Conservation (phyloP, 306 rosid species). For the Herpetospermum pedunculosum region DNA sequence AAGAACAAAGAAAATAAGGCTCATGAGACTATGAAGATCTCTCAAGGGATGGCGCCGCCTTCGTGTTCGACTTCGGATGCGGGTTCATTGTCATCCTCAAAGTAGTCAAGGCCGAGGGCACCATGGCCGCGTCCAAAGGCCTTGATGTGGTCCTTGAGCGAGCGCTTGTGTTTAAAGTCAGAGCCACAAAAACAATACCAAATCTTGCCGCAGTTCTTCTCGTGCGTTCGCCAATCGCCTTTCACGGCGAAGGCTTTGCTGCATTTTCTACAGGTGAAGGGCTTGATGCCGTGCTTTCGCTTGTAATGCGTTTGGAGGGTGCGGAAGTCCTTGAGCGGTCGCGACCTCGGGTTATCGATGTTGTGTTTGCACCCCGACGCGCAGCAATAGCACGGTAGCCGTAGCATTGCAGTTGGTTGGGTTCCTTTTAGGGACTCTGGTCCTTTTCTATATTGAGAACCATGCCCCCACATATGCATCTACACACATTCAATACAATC, state of each 20-base stretch:
- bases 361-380: conserved; percentile 53
- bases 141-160: conserved; percentile 50
- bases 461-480: conserved; percentile 91
- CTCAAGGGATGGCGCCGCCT: too few relatives aligned
- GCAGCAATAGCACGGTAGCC: conserved; percentile 62
- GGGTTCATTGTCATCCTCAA: conserved; percentile 44
- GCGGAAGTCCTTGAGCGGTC: conserved; percentile 54
- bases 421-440: conserved; percentile 51
- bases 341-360: conserved; percentile 49
- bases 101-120: conserved; percentile 21
- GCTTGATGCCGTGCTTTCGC: conserved; percentile 57
- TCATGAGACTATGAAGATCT: too few relatives aligned
- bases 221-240: conserved; percentile 69
- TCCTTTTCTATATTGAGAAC: conserved; percentile 62
- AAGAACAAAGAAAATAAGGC: too few relatives aligned
- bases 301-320: conserved; percentile 63
- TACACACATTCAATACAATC: not conserved
- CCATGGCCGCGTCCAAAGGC: conserved; percentile 58
- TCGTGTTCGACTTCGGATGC: conserved; percentile 41
- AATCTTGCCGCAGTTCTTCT: conserved; percentile 54
- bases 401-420: conserved; percentile 42
- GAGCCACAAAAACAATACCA: conserved; percentile 66
- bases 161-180: conserved; percentile 61
- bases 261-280: conserved; percentile 44
- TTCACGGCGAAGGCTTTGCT: conserved; percentile 48